Evolutionary conservation across 192 early-diverging fungal species (phyloP).

Genomic region (Ambispora gerdemannii): DNA sequence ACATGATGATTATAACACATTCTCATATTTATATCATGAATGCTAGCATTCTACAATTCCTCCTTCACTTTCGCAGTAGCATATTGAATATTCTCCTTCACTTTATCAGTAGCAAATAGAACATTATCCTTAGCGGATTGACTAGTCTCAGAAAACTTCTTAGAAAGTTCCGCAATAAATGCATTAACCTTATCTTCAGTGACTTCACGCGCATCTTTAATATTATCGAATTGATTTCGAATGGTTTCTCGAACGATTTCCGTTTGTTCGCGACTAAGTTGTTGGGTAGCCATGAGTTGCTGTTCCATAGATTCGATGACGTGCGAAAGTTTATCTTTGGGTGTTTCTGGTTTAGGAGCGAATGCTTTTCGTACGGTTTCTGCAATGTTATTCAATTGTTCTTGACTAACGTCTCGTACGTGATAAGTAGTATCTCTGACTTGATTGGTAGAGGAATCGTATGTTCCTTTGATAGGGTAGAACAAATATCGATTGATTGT

Average conservation of each 20-base stretch:
- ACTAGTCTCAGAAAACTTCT: not conserved
- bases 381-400: slow-evolving; percentile 2
- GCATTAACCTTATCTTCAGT: not conserved
- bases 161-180: not conserved
- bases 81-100: not conserved
- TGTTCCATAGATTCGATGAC: not conserved
- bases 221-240: not conserved
- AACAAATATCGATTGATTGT: not conserved
- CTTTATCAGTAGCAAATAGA: not conserved
- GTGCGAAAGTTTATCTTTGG: not conserved
- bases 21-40: too few species aligned
- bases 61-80: too few species aligned
- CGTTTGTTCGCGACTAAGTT: slow-evolving; percentile 7
- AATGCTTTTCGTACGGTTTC: not conserved
- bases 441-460: not conserved
- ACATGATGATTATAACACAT: too few species aligned
- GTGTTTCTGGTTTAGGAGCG: not conserved
- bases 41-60: too few species aligned
- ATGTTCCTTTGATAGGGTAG: not conserved
- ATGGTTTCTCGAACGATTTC: slow-evolving; percentile 6
- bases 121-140: not conserved
- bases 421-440: not conserved
- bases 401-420: slow-evolving; percentile 3
- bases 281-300: not conserved
- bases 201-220: slow-evolving; percentile 9